A percentile compares a stretch with the other conserved stretches of the same genome.
These are phyloP conservation scores for Rhizoclosmatium globosum DNA, from an alignment of 192 early-diverging fungal genomes.

Conservation along the genomic window DNA sequence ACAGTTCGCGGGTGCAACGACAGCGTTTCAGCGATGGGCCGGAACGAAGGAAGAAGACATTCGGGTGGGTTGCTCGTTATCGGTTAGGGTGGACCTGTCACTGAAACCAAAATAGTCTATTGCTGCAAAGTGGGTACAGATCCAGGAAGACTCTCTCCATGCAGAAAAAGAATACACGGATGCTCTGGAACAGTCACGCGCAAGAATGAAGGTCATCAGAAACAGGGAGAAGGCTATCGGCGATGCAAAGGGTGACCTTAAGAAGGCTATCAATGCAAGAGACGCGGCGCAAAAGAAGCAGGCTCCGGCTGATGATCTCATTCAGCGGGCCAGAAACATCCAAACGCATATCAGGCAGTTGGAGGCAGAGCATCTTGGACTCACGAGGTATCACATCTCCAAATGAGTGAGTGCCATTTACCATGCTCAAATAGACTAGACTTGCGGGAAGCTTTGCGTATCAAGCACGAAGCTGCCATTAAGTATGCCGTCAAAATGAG, in stretches of 20 bases:
- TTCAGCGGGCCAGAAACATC: constrained; percentile 22
- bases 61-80: constrained; percentile 3
- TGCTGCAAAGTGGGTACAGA: constrained; percentile 1
- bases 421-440: background rate
- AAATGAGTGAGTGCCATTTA: background rate
- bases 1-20: constrained; percentile 1
- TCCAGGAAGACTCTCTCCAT: constrained; percentile 16
- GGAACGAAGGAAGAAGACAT: constrained; percentile 35
- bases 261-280: background rate
- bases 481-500: constrained; percentile 29
- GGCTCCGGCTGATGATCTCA: constrained; percentile 10
- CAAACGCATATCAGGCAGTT: constrained; percentile 22
- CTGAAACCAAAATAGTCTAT: constrained; percentile 17
- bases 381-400: constrained; percentile 12
- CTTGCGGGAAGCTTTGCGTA: constrained; percentile 22
- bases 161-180: constrained; percentile 31
- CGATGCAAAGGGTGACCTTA: constrained; percentile 19
- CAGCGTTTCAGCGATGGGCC: constrained; percentile 8
- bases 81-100: background rate
- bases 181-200: constrained; percentile 21
- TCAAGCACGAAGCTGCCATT: constrained; percentile 25
- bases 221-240: constrained; percentile 34
- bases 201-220: constrained; percentile 34
- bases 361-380: constrained; percentile 34
- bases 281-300: constrained; percentile 37